Base-by-base conservation (phyloP, 225 moss, liverwort and hornwort species). In the Marchantia polymorpha region DNA sequence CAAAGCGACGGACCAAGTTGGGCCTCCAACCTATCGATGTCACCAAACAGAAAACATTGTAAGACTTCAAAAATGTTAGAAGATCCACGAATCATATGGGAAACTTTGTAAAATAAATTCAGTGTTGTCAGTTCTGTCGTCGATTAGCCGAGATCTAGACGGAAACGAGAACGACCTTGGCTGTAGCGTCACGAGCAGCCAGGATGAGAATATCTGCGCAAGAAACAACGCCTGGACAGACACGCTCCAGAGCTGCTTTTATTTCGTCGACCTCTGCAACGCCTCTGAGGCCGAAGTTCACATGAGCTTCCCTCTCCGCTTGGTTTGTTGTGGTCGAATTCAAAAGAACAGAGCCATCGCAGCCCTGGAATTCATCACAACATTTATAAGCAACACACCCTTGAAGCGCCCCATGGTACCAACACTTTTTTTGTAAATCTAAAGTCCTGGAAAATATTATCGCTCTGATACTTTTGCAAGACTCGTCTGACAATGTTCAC, bases 161-260 rank as follows among this genome's bases (percentile, higher is more conserved):
- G n/a, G 15, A 1, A 9, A 9, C 1, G 64, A 11, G 11, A 12
- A 50, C 7, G 12, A 82, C 85, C 51, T 77, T 59, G 1, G 60
- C 46, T 16, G 85, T 83, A 61, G 74, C 72, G 51, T 85, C 85
- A 13, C 88, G 81, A 52, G 85, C 79, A 14, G 85, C 85, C 53
- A 56, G 79, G 8, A 22, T 19, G 0, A 88, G 7, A 68, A 88
- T 79, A 64, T 88, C 88, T 17, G 88, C 85, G 61, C 85, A 88
- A 10, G 74, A 74, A 12, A 74, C 74, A 25, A 74, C 74, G 25
- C 74, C 74, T 0, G 81, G 83, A 49, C 88, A 86, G 0, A 10
- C 10, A 17, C 15, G n/a, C 4, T 77, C 56, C 11, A 77, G 76
- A 7, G 27, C 76, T 77, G 76, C 59, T 61, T 77, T 77, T 61